Conservation (phyloP, 225 moss, liverwort and hornwort genomes). For the Ulota crispa region DNA sequence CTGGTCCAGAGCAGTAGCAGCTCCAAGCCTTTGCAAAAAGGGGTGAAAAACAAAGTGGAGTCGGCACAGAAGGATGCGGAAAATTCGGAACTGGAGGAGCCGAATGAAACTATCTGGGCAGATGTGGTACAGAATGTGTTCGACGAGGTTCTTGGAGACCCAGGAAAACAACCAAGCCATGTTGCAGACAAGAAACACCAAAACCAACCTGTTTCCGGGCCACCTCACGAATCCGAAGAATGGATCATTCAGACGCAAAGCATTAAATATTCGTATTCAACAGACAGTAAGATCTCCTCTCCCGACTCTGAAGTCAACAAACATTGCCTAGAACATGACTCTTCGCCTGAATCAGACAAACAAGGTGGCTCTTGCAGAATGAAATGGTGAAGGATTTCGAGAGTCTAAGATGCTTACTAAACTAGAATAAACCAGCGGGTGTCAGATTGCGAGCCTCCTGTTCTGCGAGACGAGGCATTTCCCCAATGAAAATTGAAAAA, state of each 20-base stretch:
- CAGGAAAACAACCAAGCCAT: constrained; percentile 5
- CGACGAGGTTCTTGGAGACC: constrained; percentile 25
- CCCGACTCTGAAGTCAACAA: background rate
- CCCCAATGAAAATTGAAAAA: too few species aligned
- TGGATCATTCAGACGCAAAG: constrained; percentile 26
- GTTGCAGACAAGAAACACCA: constrained; percentile 9
- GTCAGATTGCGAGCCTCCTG: too few species aligned
- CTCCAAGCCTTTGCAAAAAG: constrained; percentile 7
- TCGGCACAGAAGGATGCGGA: background rate
- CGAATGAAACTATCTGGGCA: constrained; percentile 24
- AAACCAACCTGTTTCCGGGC: constrained; percentile 4
- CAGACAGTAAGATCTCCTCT: constrained; percentile 28
- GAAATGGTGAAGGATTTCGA: background rate
- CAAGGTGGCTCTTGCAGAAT: background rate
- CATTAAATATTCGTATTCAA: constrained; percentile 22
- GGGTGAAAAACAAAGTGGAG: background rate
- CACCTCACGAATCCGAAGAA: constrained; percentile 21
- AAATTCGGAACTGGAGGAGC: constrained; percentile 14
- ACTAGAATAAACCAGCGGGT: too few species aligned
- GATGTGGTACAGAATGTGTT: constrained; percentile 34
- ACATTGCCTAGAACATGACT: background rate
- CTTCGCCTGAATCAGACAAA: background rate
- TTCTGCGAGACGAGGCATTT: too few species aligned
- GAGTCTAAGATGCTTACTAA: background rate
- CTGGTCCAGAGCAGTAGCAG: constrained; percentile 23